These are phyloP conservation scores for Ascocoryne sarcoides DNA, from an alignment of 2,329 filamentous ascomycete species.

Conservation along the genomic window DNA sequence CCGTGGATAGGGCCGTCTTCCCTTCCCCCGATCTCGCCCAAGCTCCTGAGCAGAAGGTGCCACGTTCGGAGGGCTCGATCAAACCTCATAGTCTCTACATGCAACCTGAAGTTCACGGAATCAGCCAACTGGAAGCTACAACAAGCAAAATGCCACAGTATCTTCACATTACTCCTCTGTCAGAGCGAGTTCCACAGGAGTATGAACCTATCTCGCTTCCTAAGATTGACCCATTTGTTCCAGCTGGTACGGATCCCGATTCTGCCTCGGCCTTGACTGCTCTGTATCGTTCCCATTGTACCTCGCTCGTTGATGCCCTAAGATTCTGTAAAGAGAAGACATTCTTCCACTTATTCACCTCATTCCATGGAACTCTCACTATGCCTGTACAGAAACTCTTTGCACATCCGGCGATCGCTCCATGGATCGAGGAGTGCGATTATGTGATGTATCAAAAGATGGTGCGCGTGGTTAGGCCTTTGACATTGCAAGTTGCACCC, in stretches of 20 bases:
- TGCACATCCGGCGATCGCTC: constrained; percentile 67
- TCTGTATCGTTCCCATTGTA: constrained; percentile 89
- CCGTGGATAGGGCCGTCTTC: constrained; percentile 29
- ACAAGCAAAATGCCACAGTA: constrained; percentile 48
- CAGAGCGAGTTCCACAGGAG: constrained; percentile 48
- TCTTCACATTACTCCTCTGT: constrained; percentile 52
- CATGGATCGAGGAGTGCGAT: constrained; percentile 94
- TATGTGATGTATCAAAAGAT: constrained; percentile 95
- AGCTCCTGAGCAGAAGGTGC: constrained; percentile 23
- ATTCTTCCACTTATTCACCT: constrained; percentile 89
- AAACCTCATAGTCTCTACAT: constrained; percentile 48
- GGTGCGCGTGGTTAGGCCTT: constrained; percentile 81
- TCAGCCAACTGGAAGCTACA: constrained; percentile 51
- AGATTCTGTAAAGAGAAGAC: constrained; percentile 95
- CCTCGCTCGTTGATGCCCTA: constrained; percentile 89
- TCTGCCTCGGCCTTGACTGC: constrained; percentile 78
- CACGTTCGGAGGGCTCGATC: constrained; percentile 28
- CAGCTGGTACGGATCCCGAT: constrained; percentile 73
- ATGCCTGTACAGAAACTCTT: constrained; percentile 94
- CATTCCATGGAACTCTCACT: constrained; percentile 91
- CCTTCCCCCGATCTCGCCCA: constrained; percentile 34
- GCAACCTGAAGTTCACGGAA: constrained; percentile 43
- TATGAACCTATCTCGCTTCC: constrained; percentile 72
- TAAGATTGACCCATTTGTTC: constrained; percentile 74
- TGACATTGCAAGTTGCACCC: constrained; percentile 86